Evolutionary conservation across 148 eudicot species (phyloP).

Genomic region (Diospyros lotus): DNA sequence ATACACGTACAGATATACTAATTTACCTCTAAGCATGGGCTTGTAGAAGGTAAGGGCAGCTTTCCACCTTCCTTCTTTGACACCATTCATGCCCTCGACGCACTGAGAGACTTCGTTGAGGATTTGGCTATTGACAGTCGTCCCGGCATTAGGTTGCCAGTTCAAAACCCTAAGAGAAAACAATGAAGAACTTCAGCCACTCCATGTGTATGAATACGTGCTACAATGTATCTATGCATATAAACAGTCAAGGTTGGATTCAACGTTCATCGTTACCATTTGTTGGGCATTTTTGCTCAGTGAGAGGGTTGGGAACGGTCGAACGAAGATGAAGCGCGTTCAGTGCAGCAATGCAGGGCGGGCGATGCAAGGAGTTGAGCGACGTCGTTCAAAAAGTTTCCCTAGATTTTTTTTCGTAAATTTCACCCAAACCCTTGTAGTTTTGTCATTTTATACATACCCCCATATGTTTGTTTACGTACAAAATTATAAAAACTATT

Average conservation of each 20-base stretch:
- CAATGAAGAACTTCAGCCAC: background rate
- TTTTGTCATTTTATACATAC: too few relatives aligned
- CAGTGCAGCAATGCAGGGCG: too few relatives aligned
- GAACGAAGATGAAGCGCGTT: too few relatives aligned
- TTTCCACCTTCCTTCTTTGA: constrained; percentile 87
- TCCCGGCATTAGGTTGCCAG: constrained; percentile 85
- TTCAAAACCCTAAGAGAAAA: constrained; percentile 61
- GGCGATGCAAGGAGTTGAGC: too few relatives aligned
- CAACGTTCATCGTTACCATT: constrained; percentile 15
- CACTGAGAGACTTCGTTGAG: constrained; percentile 74
- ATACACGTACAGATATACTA: background rate
- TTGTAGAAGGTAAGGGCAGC: constrained; percentile 70
- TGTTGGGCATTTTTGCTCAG: constrained; percentile 14
- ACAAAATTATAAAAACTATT: too few relatives aligned
- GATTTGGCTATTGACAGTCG: constrained; percentile 66
- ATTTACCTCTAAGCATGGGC: constrained; percentile 70
- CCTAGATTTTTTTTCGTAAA: too few relatives aligned
- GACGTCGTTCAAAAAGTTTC: too few relatives aligned
- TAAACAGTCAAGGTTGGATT: background rate
- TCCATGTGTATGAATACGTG: background rate
- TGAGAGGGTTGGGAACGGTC: too few relatives aligned
- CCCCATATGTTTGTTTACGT: too few relatives aligned
- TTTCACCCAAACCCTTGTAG: too few relatives aligned
- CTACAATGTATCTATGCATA: background rate
- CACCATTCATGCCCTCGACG: constrained; percentile 75